Evolutionary conservation across 2,329 filamentous ascomycete genomes (phyloP).

Genomic region (Stylonectria norvegica): DNA sequence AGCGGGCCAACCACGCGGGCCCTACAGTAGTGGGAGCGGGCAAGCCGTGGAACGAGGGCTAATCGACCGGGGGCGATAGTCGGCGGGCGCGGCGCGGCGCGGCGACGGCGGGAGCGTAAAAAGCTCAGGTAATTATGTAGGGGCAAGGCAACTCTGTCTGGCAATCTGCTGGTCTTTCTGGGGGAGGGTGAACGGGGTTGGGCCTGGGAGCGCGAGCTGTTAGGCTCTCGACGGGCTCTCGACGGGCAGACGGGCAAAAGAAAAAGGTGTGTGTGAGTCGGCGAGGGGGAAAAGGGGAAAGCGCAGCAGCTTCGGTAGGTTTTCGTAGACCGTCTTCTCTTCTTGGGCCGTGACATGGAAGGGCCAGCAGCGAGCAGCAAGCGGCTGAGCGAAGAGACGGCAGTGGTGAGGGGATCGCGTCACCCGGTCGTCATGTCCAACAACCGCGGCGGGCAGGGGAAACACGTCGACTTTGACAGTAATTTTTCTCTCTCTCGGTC

Average conservation of each 20-base stretch:
- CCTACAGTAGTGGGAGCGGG: conserved; percentile 21
- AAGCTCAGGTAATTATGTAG: no score
- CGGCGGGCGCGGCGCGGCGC: conserved; percentile 23
- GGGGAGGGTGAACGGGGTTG: conserved; percentile 8
- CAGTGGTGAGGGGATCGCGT: neutral
- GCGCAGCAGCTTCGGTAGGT: conserved; percentile 19
- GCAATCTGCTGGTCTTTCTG: no score
- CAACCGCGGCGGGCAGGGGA: conserved; percentile 9
- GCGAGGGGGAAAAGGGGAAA: conserved; percentile 14
- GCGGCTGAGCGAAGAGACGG: conserved; percentile 1
- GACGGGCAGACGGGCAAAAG: no score
- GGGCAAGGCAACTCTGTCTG: no score
- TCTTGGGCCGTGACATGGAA: conserved; percentile 6
- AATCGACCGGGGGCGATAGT: conserved; percentile 18
- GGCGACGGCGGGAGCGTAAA: conserved; percentile 18
- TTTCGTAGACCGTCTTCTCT: conserved; percentile 15
- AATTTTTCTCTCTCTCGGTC: neutral
- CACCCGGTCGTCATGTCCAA: conserved; percentile 17
- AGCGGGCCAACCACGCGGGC: conserved; percentile 26
- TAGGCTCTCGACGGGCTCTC: no score
- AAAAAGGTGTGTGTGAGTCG: conserved; percentile 21
- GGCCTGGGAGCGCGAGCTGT: no score
- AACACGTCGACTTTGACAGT: conserved; percentile 7
- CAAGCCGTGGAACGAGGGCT: conserved; percentile 21
- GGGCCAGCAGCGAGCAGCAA: conserved; percentile 5